These are phyloP conservation scores for Brassica nigra DNA, from an alignment of 345 rosid species.

Conservation along the genomic window DNA sequence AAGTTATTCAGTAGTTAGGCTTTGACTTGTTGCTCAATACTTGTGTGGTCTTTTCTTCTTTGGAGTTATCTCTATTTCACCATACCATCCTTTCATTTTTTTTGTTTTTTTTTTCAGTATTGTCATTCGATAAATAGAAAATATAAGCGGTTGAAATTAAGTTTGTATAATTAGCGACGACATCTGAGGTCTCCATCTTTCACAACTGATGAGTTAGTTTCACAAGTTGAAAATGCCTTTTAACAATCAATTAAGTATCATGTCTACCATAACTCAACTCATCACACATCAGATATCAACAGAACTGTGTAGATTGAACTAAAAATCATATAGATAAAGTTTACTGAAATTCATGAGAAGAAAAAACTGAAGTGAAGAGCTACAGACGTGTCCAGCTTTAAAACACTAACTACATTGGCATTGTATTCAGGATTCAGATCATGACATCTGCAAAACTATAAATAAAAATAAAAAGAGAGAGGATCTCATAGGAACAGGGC, in stretches of 20 bases:
- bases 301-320: slow-evolving; percentile 1
- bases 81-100: neutral
- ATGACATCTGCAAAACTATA: slow-evolving; percentile 28
- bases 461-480: neutral
- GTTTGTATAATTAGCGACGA: neutral
- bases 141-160: neutral
- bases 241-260: neutral
- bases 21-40: slow-evolving; percentile 37
- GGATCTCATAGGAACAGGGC: slow-evolving; percentile 26
- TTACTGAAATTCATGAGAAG: neutral
- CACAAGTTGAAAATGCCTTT: neutral
- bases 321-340: slow-evolving; percentile 20
- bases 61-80: slow-evolving; percentile 20
- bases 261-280: neutral
- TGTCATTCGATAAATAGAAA: neutral
- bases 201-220: neutral
- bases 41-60: slow-evolving; percentile 33
- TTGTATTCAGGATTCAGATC: slow-evolving; percentile 10
- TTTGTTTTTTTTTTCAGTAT: neutral
- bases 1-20: slow-evolving; percentile 31
- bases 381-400: slow-evolving; percentile 22
- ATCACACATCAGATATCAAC: neutral
- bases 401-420: slow-evolving; percentile 35
- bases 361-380: slow-evolving; percentile 5
- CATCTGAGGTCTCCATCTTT: neutral